Base-by-base conservation (phyloP, 1,139 yeast genomes). In the Hemisphaericaspora xylofermentans region DNA sequence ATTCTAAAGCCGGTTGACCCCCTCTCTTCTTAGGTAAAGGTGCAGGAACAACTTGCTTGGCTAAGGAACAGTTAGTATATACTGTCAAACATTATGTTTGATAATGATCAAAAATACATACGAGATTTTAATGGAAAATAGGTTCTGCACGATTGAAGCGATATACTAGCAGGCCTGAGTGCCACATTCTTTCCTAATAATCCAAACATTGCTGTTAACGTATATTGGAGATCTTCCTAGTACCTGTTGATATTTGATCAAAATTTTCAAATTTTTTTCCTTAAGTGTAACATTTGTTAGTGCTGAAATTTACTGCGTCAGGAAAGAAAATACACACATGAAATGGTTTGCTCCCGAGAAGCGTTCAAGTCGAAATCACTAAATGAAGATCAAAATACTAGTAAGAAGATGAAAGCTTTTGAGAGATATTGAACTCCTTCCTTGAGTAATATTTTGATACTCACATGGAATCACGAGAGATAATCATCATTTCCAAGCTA, bases 11-110 rank as follows among this genome's bases (percentile, higher is more conserved):
- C 29, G 63, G 61, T 47, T 70, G 61, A 5, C 88, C 87, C 41
- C 66, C 63, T 53, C 83, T 67, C 40, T 71, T 69, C 40, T 61
- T 57, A 24, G 82, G 77, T 37, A 80, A 66, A 29, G 83, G 82
- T 52, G 75, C 80, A 50, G 58, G 78, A 9, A 79, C 80, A 2
- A 71, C 60, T 35, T 71, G 63, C 25, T 54, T 45, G 29, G 41
- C 50, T 44, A 39, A 7, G 22, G 10, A 5, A 37, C 22, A 25
- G 61, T 55, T 53, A 56, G 58, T 49, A 50, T 15, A 18, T 18
- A 6, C 12, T 17, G 12, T 12, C 9, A 14, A n/a, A n/a, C n/a
- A 14, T 14, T 14, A 17, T 10, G 9, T 13, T 16, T 31, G 8
- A 31, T 25, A 16, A 14, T 9, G 10, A 25, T 10, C 12, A 9